Evolutionary conservation across 1,139 yeast species (phyloP), one percentile per base, ranked within the genome.

Genomic region (Pichia sp.): DNA sequence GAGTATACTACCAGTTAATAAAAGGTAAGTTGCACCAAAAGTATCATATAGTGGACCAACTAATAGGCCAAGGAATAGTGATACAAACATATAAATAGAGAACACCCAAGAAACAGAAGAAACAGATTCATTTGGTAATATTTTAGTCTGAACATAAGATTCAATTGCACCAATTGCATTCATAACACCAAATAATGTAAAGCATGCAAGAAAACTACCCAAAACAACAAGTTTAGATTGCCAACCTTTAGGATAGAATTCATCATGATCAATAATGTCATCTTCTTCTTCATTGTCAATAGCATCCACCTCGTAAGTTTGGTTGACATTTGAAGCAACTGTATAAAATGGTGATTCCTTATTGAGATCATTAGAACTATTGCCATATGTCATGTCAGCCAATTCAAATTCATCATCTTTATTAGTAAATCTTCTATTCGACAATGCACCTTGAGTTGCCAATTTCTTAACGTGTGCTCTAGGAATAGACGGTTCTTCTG

Each of bases 81-180:
- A 70, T 24, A 81, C 68, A 50, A 80, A 80, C 53, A 77, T 62
- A 60, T 74, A 76, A 26, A 81, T 59, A 2, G 86, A 77, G 59
- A 82, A 81, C 26, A 83, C 74, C 89, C 88, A 82, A 15, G 62
- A 56, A 7, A 59, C 58, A 13, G 72, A 68, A 0, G 82, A 70
- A 3, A 78, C 68, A 5, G 70, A 60, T 12, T 68, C 68, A 40
- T 68, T 49, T 2, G 68, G 63, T 46, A 82, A 66, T 59, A 80
- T 85, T 58, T 81, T 73, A 13, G 66, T 61, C 11, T 80, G 70
- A 20, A 84, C 72, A 55, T 82, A 80, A 0, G 85, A 73, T 61
- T 82, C 82, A 44, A 83, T 72, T 0, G 85, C 85, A 49, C 90
- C 90, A 43, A 80, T 62, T 2, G 83, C 69, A 57, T 83, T 83